These are phyloP conservation scores for Saprolegnia diclina DNA, from an alignment of 352 stramenopile species.

Conservation along the genomic window DNA sequence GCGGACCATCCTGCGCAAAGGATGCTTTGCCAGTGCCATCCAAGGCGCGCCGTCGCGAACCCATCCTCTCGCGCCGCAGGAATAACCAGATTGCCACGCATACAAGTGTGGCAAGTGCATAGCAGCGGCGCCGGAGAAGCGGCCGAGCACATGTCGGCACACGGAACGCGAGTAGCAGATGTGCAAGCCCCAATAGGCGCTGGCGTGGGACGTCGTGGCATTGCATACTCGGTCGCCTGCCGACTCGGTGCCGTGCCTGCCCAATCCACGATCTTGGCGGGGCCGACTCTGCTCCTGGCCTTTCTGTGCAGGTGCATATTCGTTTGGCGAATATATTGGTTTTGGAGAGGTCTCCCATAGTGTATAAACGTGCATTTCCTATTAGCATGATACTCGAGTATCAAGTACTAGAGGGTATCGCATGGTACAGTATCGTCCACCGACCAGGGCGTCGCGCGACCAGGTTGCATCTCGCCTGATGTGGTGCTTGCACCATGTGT, in stretches of 20 bases:
- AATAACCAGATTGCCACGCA: too few species aligned
- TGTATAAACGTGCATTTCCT: too few species aligned
- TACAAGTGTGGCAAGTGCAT: not conserved
- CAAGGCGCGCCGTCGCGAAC: too few species aligned
- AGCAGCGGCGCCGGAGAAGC: not conserved
- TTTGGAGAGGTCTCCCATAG: not conserved
- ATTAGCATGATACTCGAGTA: not conserved
- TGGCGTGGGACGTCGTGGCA: not conserved
- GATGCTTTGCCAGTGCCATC: not conserved
- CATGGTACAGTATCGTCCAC: not conserved
- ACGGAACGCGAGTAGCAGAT: not conserved
- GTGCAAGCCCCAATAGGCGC: not conserved
- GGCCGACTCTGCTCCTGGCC: not conserved
- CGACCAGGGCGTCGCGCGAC: constrained; percentile 4
- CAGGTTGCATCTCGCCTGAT: constrained; percentile 2
- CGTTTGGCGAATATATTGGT: too few species aligned
- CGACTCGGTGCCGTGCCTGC: not conserved
- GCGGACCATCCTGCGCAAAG: constrained; percentile 4
- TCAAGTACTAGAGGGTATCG: not conserved
- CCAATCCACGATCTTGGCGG: not conserved
- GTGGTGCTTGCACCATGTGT: constrained; percentile 17
- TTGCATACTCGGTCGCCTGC: not conserved
- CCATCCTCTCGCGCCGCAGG: too few species aligned
- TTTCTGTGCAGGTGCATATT: not conserved
- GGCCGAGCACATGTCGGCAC: not conserved